Evolutionary conservation across 306 rosid species (phyloP), one percentile per base, ranked within the genome.

Genomic region (Fagus crenata): DNA sequence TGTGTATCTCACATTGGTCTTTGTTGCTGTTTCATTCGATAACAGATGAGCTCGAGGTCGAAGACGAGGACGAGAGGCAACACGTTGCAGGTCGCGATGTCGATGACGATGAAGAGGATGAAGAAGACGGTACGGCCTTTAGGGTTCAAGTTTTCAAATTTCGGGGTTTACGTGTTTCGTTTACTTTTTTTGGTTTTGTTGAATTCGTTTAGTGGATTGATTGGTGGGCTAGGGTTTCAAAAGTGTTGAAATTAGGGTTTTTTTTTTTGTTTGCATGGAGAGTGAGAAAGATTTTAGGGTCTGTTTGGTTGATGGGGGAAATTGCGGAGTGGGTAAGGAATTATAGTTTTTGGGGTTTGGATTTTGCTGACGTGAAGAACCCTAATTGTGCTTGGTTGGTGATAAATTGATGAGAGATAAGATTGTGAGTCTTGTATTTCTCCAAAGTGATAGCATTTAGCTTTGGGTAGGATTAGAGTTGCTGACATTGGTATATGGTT

Each of bases 21-120:
- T 18, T 32, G 15, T 36, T 28, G 55, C 3, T 83, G 36, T 84
- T 76, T 71, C 68, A 73, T 83, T 53, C 54, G 49, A 4, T 37
- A 28, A 85, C 86, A 95, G 98, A 92, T 11, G 96, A 95, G 80
- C 87, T 90, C 41, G 95, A 88, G 69, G 71, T 86, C 76, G 96
- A 86, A 61, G 93, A 88, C 76, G 96, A 90, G 81, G 94, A 90
- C 2, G 96, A 89, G 28, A 85, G 97, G 75, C 97, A 83, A 58
- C 93, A 84, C 17, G 73, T 49, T 14, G 92, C 86, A 31, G 93
- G 90, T 40, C 89, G 83, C 9, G 87, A 75, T 31, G 58, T 46
- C 55, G 86, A 77, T 7, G 93, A 87, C 0, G 95, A 91, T 0
- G 98, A 94, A 0, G 96, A 92, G 72, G 93, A 90, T 1, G 96